These are phyloP conservation scores for Noccaea bulbosa DNA, from an alignment of 345 rosid species.

Conservation along the genomic window DNA sequence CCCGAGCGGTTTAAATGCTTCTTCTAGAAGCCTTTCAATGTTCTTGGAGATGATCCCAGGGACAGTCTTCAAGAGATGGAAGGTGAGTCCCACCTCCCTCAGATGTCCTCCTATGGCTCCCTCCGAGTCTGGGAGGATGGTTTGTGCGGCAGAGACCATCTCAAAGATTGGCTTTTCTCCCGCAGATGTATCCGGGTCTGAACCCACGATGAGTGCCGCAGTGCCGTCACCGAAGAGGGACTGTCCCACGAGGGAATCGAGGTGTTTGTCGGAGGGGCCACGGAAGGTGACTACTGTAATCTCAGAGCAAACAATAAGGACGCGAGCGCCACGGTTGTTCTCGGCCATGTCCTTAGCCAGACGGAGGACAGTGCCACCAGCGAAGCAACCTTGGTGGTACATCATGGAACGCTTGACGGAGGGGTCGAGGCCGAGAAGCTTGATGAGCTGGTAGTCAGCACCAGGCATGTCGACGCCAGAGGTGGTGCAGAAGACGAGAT, in stretches of 20 bases:
- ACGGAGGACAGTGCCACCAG: slow-evolving; percentile 84
- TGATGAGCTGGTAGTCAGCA: slow-evolving; percentile 86
- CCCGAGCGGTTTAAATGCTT: slow-evolving; percentile 74
- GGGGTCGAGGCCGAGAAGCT: slow-evolving; percentile 72
- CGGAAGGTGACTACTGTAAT: slow-evolving; percentile 77
- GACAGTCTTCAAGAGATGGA: slow-evolving; percentile 64
- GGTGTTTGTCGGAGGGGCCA: slow-evolving; percentile 67
- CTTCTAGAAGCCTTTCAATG: slow-evolving; percentile 57
- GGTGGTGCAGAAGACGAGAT: slow-evolving; percentile 77
- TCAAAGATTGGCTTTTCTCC: slow-evolving; percentile 67
- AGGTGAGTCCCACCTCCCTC: slow-evolving; percentile 72
- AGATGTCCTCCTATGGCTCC: slow-evolving; percentile 75
- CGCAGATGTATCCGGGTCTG: slow-evolving; percentile 51
- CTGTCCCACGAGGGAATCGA: slow-evolving; percentile 71
- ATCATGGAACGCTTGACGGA: slow-evolving; percentile 77
- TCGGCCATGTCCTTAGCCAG: slow-evolving; percentile 80
- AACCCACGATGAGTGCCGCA: slow-evolving; percentile 66
- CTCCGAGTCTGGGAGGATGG: slow-evolving; percentile 73
- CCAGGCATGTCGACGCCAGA: slow-evolving; percentile 94
- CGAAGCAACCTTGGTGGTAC: slow-evolving; percentile 75
- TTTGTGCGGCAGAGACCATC: slow-evolving; percentile 68
- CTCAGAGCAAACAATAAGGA: slow-evolving; percentile 77
- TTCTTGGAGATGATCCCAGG: slow-evolving; percentile 76
- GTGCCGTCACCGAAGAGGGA: slow-evolving; percentile 75
- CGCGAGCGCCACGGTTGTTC: slow-evolving; percentile 76